Evolutionary conservation across 495 filamentous ascomycete species (phyloP).

Genomic region (Penicillium paradoxum): DNA sequence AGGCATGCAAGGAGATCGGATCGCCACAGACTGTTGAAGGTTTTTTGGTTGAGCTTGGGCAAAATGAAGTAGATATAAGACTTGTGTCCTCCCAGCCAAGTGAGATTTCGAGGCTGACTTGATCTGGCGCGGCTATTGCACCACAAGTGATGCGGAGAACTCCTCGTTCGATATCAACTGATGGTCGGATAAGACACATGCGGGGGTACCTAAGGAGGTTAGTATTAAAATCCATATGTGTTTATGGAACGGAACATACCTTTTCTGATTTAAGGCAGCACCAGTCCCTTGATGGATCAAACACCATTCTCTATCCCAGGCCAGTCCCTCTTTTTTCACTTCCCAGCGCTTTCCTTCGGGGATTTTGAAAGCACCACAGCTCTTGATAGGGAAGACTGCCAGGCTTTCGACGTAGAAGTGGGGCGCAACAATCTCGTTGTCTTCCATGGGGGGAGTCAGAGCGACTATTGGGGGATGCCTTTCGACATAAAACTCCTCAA

Average conservation of each 20-base stretch:
- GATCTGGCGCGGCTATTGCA: slow-evolving; percentile 14
- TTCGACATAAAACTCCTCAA: slow-evolving; percentile 74
- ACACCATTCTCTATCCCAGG: slow-evolving; percentile 95
- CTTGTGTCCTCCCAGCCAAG: slow-evolving; percentile 56
- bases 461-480: slow-evolving; percentile 23
- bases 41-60: slow-evolving; percentile 26
- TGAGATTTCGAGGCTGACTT: slow-evolving; percentile 44
- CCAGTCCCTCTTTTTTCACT: slow-evolving; percentile 69
- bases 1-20: slow-evolving; percentile 60
- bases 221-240: not conserved
- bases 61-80: slow-evolving; percentile 42
- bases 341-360: slow-evolving; percentile 64
- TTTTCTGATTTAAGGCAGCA: slow-evolving; percentile 73
- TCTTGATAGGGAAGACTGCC: slow-evolving; percentile 80
- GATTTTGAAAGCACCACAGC: slow-evolving; percentile 73
- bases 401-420: slow-evolving; percentile 55
- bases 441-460: slow-evolving; percentile 15
- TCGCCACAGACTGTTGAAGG: slow-evolving; percentile 76
- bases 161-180: slow-evolving; percentile 58
- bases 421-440: slow-evolving; percentile 13
- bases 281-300: slow-evolving; percentile 78
- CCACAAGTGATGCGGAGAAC: slow-evolving; percentile 47
- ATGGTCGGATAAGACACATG: slow-evolving; percentile 75
- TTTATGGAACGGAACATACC: not conserved
- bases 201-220: slow-evolving; percentile 50